These are phyloP conservation scores for Pseudopithomyces chartarum DNA, from an alignment of 2,329 filamentous ascomycete species.

Conservation along the genomic window DNA sequence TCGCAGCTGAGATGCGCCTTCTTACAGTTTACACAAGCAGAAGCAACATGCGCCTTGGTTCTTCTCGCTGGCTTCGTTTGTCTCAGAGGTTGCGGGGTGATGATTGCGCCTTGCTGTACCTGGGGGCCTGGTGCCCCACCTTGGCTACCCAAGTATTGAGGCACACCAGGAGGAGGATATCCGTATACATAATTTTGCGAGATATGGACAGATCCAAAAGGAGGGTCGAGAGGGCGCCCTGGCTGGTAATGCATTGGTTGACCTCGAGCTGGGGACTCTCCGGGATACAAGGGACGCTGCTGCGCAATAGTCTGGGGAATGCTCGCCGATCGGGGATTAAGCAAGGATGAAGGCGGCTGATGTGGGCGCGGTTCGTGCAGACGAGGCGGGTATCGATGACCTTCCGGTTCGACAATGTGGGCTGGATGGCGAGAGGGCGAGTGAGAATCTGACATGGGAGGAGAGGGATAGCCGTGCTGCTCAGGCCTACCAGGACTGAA, in stretches of 20 bases:
- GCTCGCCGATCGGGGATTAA: constrained; percentile 30
- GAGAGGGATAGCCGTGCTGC: constrained; percentile 52
- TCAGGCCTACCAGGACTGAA: constrained; percentile 44
- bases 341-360: constrained; percentile 28
- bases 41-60: constrained; percentile 81
- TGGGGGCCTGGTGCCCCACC: constrained; percentile 31
- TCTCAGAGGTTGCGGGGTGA: constrained; percentile 36
- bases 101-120: constrained; percentile 37
- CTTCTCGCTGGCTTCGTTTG: constrained; percentile 43
- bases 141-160: constrained; percentile 33
- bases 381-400: constrained; percentile 32
- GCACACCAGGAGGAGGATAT: constrained; percentile 29
- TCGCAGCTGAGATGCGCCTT: constrained; percentile 74
- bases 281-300: constrained; percentile 37
- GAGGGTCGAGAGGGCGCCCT: constrained; percentile 29
- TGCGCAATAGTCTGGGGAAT: constrained; percentile 23
- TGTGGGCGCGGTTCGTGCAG: constrained; percentile 29
- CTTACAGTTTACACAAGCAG: constrained; percentile 85
- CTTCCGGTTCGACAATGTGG: constrained; percentile 39
- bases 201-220: constrained; percentile 29
- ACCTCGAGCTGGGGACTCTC: constrained; percentile 29
- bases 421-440: constrained; percentile 48
- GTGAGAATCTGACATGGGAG: constrained; percentile 58
- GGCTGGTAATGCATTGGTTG: constrained; percentile 33
- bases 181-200: constrained; percentile 37